These are phyloP conservation scores for Physcomitrium patens DNA, from an alignment of 225 moss, liverwort and hornwort species.

Conservation along the genomic window DNA sequence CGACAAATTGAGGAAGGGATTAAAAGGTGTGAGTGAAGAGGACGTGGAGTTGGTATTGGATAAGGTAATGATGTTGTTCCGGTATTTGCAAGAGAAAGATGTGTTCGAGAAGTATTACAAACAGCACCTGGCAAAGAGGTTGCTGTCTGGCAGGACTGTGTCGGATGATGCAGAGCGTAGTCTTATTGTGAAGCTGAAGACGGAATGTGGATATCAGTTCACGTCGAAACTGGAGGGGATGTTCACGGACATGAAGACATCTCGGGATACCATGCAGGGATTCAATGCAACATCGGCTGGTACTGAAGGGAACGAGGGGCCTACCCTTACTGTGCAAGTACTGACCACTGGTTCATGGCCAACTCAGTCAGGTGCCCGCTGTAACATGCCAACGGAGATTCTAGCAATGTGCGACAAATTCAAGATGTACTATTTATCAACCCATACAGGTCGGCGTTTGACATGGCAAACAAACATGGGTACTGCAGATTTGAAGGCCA, in stretches of 20 bases:
- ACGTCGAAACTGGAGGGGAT: slow-evolving; percentile 71
- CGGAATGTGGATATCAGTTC: slow-evolving; percentile 69
- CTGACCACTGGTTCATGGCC: slow-evolving; percentile 73
- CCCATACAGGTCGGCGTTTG: slow-evolving; percentile 66
- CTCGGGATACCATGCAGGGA: slow-evolving; percentile 70
- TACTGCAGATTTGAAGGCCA: slow-evolving; percentile 67
- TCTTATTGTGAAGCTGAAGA: slow-evolving; percentile 71
- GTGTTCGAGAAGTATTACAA: slow-evolving; percentile 72
- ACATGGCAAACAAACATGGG: slow-evolving; percentile 78
- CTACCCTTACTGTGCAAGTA: slow-evolving; percentile 68
- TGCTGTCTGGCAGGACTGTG: slow-evolving; percentile 67
- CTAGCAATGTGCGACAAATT: slow-evolving; percentile 69
- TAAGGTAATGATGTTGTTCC: slow-evolving; percentile 76
- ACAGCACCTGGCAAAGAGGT: slow-evolving; percentile 67
- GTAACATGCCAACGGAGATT: slow-evolving; percentile 70
- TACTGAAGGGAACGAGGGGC: slow-evolving; percentile 58
- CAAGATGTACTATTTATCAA: slow-evolving; percentile 65
- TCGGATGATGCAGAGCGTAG: slow-evolving; percentile 74
- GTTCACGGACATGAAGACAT: slow-evolving; percentile 76
- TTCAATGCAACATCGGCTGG: slow-evolving; percentile 56
- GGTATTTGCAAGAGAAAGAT: slow-evolving; percentile 72
- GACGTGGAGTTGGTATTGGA: slow-evolving; percentile 66
- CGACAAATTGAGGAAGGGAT: slow-evolving; percentile 66
- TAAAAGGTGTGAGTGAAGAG: slow-evolving; percentile 73
- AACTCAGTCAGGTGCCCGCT: slow-evolving; percentile 68